A percentile compares a stretch with the other conserved stretches of the same genome.
These are phyloP conservation scores for Penicillium frequentans DNA, from an alignment of 2,329 filamentous ascomycete genomes.

Conservation along the genomic window DNA sequence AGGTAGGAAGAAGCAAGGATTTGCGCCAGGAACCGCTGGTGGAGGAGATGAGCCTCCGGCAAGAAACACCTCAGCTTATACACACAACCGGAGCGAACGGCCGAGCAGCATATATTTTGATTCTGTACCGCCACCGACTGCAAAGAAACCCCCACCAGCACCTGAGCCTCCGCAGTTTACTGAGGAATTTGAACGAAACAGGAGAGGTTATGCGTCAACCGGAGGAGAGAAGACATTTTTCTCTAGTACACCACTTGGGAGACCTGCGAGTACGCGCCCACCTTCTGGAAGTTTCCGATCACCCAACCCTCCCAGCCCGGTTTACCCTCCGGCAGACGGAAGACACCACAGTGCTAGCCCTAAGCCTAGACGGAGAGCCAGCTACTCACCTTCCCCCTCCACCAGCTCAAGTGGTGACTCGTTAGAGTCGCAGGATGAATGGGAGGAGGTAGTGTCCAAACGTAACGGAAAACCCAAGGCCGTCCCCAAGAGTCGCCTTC, in stretches of 20 bases:
- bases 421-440: slow-evolving; percentile 33
- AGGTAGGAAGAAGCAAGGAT: slow-evolving; percentile 55
- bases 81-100: slow-evolving; percentile 37
- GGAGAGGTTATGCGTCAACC: slow-evolving; percentile 55
- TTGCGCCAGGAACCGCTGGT: slow-evolving; percentile 57
- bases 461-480: slow-evolving; percentile 39
- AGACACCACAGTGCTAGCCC: slow-evolving; percentile 48
- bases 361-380: slow-evolving; percentile 32
- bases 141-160: slow-evolving; percentile 41
- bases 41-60: slow-evolving; percentile 61
- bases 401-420: slow-evolving; percentile 38
- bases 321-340: slow-evolving; percentile 23
- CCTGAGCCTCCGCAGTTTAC: slow-evolving; percentile 21
- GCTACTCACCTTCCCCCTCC: slow-evolving; percentile 29
- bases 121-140: slow-evolving; percentile 41
- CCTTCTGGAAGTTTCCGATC: slow-evolving; percentile 40
- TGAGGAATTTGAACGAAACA: slow-evolving; percentile 50
- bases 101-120: slow-evolving; percentile 36
- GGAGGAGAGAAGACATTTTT: slow-evolving; percentile 60
- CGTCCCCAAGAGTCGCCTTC: slow-evolving; percentile 40
- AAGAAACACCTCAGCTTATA: slow-evolving; percentile 52
- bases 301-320: slow-evolving; percentile 36
- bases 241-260: slow-evolving; percentile 50
- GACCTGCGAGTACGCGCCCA: slow-evolving; percentile 56
- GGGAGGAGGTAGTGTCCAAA: slow-evolving; percentile 27